These are phyloP conservation scores for Colletotrichum musae DNA, from an alignment of 2,329 filamentous ascomycete species.

Conservation along the genomic window DNA sequence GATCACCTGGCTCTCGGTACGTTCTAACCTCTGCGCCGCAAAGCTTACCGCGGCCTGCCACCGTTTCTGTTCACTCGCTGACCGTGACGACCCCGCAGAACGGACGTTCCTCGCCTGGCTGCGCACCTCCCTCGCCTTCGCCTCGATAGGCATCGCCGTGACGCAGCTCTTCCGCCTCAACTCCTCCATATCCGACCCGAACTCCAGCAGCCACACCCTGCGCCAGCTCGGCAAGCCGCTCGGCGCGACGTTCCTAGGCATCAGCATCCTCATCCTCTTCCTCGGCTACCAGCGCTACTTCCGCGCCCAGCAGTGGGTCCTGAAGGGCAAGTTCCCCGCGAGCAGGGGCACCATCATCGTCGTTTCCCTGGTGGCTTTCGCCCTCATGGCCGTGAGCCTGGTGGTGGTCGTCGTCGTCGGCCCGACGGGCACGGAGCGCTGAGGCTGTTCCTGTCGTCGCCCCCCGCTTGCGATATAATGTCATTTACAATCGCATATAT, in stretches of 20 bases:
- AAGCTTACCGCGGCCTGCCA: background rate
- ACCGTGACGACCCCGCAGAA: conserved; percentile 63
- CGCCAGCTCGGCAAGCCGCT: conserved; percentile 80
- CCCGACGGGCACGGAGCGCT: conserved; percentile 46
- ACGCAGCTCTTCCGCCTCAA: conserved; percentile 90
- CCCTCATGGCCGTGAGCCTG: conserved; percentile 73
- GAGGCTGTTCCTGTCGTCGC: background rate
- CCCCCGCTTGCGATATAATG: background rate
- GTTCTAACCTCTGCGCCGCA: background rate
- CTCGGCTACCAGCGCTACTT: conserved; percentile 86
- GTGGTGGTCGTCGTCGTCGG: conserved; percentile 71
- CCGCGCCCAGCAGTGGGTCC: conserved; percentile 83
- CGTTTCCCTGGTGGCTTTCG: conserved; percentile 75
- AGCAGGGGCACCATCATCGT: conserved; percentile 82
- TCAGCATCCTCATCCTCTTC: conserved; percentile 81
- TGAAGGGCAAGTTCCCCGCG: conserved; percentile 84
- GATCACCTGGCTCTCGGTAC: conserved; percentile 86
- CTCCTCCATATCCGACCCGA: conserved; percentile 65
- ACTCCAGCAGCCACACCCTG: conserved; percentile 59
- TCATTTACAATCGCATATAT: background rate
- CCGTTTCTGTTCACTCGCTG: conserved; percentile 15
- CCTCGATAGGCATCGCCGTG: conserved; percentile 85
- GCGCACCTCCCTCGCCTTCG: conserved; percentile 84
- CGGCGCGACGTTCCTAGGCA: conserved; percentile 82
- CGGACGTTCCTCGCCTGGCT: conserved; percentile 90